Evolutionary conservation across 805 yeast species (phyloP).

Genomic region (Candida nemodendra): DNA sequence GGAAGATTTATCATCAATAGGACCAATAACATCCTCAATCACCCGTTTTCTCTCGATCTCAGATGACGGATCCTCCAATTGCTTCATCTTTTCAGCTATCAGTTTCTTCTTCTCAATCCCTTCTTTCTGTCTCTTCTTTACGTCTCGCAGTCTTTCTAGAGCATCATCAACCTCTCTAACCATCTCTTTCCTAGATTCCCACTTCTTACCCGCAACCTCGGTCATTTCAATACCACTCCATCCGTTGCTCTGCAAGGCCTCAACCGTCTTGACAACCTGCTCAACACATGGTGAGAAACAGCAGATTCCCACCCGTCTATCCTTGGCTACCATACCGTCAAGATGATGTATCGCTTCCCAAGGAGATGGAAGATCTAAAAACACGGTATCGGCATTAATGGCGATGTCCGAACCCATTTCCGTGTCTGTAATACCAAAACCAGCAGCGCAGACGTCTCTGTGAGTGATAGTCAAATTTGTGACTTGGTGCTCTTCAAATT

Average conservation of each 20-base stretch:
- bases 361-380: conserved; percentile 93
- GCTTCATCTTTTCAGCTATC: conserved; percentile 33
- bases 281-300: conserved; percentile 98
- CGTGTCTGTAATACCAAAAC: conserved; percentile 57
- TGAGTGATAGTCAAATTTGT: conserved; percentile 66
- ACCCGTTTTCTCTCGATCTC: conserved; percentile 18
- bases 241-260: conserved; percentile 67
- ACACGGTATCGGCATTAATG: conserved; percentile 70
- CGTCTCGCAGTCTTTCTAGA: conserved; percentile 72
- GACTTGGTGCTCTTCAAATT: conserved; percentile 73
- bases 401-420: conserved; percentile 24
- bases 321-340: conserved; percentile 51
- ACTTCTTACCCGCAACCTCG: conserved; percentile 78
- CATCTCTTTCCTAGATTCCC: conserved; percentile 89
- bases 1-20: conserved; percentile 23
- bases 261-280: conserved; percentile 87
- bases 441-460: conserved; percentile 88
- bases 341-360: conserved; percentile 92
- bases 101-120: conserved; percentile 57
- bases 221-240: conserved; percentile 92
- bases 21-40: conserved; percentile 18
- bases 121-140: conserved; percentile 65
- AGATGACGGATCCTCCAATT: conserved; percentile 25
- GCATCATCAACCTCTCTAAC: conserved; percentile 78
- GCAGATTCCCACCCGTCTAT: conserved; percentile 67